Conservation (phyloP, 1,284 basidiomycete genomes). For the Tilletia walkeri region DNA sequence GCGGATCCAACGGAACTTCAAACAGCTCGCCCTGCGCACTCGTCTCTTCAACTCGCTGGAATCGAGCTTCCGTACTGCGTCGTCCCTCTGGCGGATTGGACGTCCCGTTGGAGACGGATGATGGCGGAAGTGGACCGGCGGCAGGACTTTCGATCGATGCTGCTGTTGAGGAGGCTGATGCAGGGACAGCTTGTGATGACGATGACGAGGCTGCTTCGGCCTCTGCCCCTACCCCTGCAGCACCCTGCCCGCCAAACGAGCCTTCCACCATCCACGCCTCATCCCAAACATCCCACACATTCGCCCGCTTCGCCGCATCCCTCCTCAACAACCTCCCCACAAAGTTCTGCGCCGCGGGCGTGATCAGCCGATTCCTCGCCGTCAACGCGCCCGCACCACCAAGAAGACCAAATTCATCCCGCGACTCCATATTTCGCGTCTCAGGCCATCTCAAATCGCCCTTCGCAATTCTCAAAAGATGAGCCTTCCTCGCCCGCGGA, state of each 20-base stretch:
- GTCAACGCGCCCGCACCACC: slow-evolving; percentile 22
- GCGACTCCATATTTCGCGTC: slow-evolving; percentile 39
- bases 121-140: no score
- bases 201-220: neutral
- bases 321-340: slow-evolving; percentile 45
- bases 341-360: slow-evolving; percentile 45
- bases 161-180: no score
- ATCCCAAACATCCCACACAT: slow-evolving; percentile 49
- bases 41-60: slow-evolving; percentile 30
- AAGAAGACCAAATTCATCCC: slow-evolving; percentile 1
- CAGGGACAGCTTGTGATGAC: no score
- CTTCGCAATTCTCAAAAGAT: slow-evolving; percentile 53
- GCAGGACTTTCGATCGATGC: no score
- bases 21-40: slow-evolving; percentile 34
- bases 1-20: slow-evolving; percentile 39
- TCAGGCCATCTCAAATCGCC: slow-evolving; percentile 56
- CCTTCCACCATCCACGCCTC: slow-evolving; percentile 49
- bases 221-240: slow-evolving; percentile 6
- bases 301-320: slow-evolving; percentile 42
- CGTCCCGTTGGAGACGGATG: no score
- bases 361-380: slow-evolving; percentile 37
- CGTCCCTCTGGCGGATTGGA: no score
- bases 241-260: slow-evolving; percentile 30
- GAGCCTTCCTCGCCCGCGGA: slow-evolving; percentile 41
- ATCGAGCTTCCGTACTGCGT: no score